Evolutionary conservation across 73 alveolate genomes (phyloP).

Genomic region (Tetrahymena thermophila): DNA sequence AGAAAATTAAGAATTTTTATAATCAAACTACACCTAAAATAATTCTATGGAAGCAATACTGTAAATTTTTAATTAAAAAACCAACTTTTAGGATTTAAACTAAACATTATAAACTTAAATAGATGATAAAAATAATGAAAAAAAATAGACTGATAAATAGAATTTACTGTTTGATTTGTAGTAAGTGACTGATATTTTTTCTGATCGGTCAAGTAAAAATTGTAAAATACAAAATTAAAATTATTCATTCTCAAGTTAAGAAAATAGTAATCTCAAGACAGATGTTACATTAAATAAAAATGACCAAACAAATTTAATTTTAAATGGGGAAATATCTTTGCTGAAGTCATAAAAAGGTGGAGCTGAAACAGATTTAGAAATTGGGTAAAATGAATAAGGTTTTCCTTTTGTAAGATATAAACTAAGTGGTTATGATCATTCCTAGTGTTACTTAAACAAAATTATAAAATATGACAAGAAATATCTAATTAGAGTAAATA

Average conservation of each 20-base stretch:
- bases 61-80: no score
- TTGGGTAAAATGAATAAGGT: background rate
- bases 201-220: background rate
- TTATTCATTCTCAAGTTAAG: background rate
- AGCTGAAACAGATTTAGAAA: background rate
- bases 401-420: background rate
- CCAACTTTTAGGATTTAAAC: background rate
- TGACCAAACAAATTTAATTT: no score
- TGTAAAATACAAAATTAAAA: no score
- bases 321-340: background rate
- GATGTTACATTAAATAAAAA: no score
- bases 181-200: background rate
- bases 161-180: background rate
- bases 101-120: background rate
- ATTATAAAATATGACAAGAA: background rate
- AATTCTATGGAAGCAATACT: background rate
- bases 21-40: no score
- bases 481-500: background rate
- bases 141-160: background rate
- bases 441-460: background rate
- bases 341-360: background rate
- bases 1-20: no score
- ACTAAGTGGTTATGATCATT: background rate
- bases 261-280: background rate
- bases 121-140: background rate